Base-by-base conservation (phyloP, 345 rosid genomes). In the Citrus mangshanensis region DNA sequence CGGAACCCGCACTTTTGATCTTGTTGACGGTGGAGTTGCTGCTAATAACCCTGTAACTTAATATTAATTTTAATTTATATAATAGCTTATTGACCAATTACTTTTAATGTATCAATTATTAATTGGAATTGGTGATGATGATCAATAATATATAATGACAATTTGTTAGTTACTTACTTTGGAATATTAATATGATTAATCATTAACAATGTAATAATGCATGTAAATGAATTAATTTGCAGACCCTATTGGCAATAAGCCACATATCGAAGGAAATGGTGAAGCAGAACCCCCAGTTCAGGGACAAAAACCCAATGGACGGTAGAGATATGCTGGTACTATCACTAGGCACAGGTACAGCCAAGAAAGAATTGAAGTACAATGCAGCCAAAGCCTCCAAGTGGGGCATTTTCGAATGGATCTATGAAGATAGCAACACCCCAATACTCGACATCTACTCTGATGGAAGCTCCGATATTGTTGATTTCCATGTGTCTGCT, bases 1-100 rank as follows among this genome's bases (percentile, higher is more conserved):
- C 24, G 18, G 32, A 5, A 72, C 18, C 22, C 72, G 38, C 14
- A 56, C 27, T 24, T 81, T 75, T 38, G 59, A 81, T 40, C 87
- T 84, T 2, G 8, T 81, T 63, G 87, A 81, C 42, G 87, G 87
- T 22, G 84, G 73, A 13, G 81, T 84, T 24, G 82, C 78, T 0
- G 84, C 82, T 14, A 81, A 79, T 65, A 84, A 84, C 38, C 84
- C 84, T n/a, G 84, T 84, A 46, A 46, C 14, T 13, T 13, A 46
- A 46, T 12, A 46, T 12, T 46, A 46, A 12, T 46, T 46, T 46
- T 12, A 46, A 46, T 46, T 46, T 46, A 83, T 25, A 54, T 70
- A 28, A 4, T 49, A 22, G 46, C 49, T 67, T 67, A 37, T 38
- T 7, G 8, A 64, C 1, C 22, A 2, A 55, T 55, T 18, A 12